Evolutionary conservation across 805 yeast genomes (phyloP).

Genomic region (Cyberlindnera euphorbiiphila): DNA sequence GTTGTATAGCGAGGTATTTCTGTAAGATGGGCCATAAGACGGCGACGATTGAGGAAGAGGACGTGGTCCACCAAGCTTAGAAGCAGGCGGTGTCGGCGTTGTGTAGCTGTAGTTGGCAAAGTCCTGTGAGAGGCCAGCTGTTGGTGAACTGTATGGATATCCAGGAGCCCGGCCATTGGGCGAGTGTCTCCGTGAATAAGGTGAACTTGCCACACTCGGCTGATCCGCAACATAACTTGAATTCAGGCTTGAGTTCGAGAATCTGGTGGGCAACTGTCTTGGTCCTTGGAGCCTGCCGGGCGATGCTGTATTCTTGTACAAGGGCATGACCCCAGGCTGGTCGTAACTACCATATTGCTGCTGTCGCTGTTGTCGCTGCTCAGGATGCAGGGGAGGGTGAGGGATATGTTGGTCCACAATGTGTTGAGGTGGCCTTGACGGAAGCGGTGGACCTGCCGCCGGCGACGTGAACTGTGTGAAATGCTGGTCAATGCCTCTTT

Average conservation of each 20-base stretch:
- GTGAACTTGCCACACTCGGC: background rate
- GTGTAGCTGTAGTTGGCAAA: background rate
- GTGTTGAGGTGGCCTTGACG: conserved; percentile 23
- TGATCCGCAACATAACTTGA: conserved; percentile 3
- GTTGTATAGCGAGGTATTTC: conserved; percentile 10
- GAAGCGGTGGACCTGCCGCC: conserved; percentile 21
- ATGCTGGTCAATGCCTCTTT: background rate
- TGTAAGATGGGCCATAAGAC: background rate
- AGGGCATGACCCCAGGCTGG: no score
- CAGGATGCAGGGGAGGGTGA: background rate
- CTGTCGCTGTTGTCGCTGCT: background rate
- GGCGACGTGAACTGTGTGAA: background rate
- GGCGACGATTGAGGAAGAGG: conserved; percentile 11
- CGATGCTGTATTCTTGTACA: conserved; percentile 4
- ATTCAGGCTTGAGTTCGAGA: conserved; percentile 15
- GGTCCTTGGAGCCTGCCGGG: conserved; percentile 20
- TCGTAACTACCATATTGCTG: no score
- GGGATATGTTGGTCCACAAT: conserved; percentile 19
- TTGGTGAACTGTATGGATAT: conserved; percentile 4
- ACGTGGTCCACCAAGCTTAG: conserved; percentile 12
- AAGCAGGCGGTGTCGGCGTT: background rate
- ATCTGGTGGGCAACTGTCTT: conserved; percentile 20
- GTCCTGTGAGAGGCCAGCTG: background rate
- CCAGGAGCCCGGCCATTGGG: conserved; percentile 4
- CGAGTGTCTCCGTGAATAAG: conserved; percentile 2